Conservation (phyloP, 352 stramenopile species). For the Globisporangium barbulae region DNA sequence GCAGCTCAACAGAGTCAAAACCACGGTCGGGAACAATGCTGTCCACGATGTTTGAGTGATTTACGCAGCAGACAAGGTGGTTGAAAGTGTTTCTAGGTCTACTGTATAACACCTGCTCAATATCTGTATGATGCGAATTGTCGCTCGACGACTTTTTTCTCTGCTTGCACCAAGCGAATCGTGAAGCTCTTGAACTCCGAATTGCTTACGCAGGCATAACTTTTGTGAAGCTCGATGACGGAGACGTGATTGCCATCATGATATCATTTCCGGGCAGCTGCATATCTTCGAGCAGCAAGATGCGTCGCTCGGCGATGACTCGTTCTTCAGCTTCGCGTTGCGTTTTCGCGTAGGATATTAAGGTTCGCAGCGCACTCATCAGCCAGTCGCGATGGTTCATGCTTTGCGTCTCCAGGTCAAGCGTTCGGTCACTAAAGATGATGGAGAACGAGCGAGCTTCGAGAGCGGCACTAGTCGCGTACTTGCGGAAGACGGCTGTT, state of each 20-base stretch:
- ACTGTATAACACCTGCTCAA: conserved; percentile 9
- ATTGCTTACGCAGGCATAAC: not conserved
- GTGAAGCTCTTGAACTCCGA: not conserved
- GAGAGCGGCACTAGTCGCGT: conserved; percentile 34
- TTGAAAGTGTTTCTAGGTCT: not conserved
- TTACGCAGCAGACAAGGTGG: not conserved
- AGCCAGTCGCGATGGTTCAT: conserved; percentile 79
- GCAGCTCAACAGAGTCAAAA: conserved; percentile 72
- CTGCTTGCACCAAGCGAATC: no score
- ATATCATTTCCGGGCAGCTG: not conserved
- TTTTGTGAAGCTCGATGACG: not conserved
- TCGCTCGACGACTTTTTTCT: not conserved
- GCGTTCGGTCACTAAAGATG: conserved; percentile 67
- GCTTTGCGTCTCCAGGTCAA: conserved; percentile 79
- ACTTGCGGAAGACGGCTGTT: conserved; percentile 81
- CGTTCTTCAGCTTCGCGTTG: conserved; percentile 72
- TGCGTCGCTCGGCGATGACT: conserved; percentile 63
- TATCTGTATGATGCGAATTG: conserved; percentile 1
- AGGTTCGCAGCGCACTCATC: conserved; percentile 67
- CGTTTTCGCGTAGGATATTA: conserved; percentile 67
- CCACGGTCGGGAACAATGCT: conserved; percentile 29
- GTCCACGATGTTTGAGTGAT: conserved; percentile 28
- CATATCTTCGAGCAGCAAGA: conserved; percentile 37
- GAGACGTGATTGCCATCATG: not conserved
- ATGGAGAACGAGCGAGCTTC: conserved; percentile 68